phyloP scores from a whole-genome alignment of 192 early-diverging fungal species.

The Globomyces pollinis-pini region DNA sequence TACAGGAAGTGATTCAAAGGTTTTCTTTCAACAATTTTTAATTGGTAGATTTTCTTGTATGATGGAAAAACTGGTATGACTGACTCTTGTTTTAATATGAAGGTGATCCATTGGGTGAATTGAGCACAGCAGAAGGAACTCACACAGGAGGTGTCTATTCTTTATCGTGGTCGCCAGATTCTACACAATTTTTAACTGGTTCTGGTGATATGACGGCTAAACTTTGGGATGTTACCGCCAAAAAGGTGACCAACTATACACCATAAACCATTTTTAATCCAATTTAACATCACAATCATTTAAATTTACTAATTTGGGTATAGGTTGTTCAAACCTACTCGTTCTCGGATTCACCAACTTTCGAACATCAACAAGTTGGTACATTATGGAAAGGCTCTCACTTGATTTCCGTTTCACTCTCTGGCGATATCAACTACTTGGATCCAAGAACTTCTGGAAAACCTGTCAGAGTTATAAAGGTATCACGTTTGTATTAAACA shows the following conservation, averaged over 20 bases:
- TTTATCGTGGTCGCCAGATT: slow-evolving; percentile 82
- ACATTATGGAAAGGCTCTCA: slow-evolving; percentile 75
- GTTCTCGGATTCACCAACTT: slow-evolving; percentile 12
- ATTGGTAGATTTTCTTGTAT: too few relatives aligned
- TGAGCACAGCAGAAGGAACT: slow-evolving; percentile 33
- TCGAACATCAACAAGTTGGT: slow-evolving; percentile 88
- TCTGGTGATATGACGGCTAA: slow-evolving; percentile 81
- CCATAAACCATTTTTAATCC: too few relatives aligned
- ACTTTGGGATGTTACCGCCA: slow-evolving; percentile 79
- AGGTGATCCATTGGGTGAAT: slow-evolving; percentile 62
- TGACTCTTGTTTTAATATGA: too few relatives aligned
- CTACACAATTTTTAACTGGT: slow-evolving; percentile 63
- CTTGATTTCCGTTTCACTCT: slow-evolving; percentile 72
- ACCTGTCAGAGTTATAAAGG: slow-evolving; percentile 41
- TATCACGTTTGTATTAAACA: not conserved
- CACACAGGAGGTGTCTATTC: slow-evolving; percentile 82
- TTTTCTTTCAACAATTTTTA: too few relatives aligned
- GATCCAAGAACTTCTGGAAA: slow-evolving; percentile 43
- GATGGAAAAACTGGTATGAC: slow-evolving; percentile 89
- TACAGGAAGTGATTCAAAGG: slow-evolving; percentile 77
- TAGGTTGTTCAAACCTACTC: slow-evolving; percentile 12
- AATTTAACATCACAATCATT: slow-evolving; percentile 6
- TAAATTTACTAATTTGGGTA: not conserved
- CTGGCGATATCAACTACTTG: slow-evolving; percentile 82
- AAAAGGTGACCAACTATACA: slow-evolving; percentile 53